Evolutionary conservation across 2,329 filamentous ascomycete species (phyloP), one percentile per base, ranked within the genome.

Genomic region (Ophioceras dolichostomum): DNA sequence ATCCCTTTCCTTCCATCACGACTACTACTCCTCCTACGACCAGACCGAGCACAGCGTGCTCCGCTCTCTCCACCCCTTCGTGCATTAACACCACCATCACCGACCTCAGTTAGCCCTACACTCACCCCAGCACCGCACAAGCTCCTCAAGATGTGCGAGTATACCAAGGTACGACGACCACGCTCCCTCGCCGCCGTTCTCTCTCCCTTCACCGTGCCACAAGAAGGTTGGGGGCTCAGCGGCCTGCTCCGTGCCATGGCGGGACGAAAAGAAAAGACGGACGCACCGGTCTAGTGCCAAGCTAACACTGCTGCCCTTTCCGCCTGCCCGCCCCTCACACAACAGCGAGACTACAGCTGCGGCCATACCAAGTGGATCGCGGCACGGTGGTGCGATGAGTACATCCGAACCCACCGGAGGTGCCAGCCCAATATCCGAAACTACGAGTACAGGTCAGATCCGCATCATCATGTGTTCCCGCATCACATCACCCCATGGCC

Each of bases 101-200:
- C n/a, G n/a, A n/a, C n/a, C n/a, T n/a, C n/a, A n/a, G n/a, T n/a
- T n/a, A n/a, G n/a, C n/a, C n/a, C n/a, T n/a, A n/a, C n/a, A n/a
- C n/a, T n/a, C n/a, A n/a, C n/a, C n/a, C n/a, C n/a, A n/a, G n/a
- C n/a, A n/a, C n/a, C n/a, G n/a, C n/a, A n/a, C n/a, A n/a, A n/a
- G n/a, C n/a, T n/a, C n/a, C 22, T 28, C 41, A 59, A 41, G 43
- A 68, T 68, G 65, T 68, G 65, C 55, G 66, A 68, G 52, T 68
- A 66, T 49, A 68, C 67, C 39, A 66, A 68, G 46, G 61, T 64
- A 51, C 42, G 59, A 27, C 9, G n/a, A 16, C 10, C 22, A 16
- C 8, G 14, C 24, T 18, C 9, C 20, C 28, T 4, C 17, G 13
- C 30, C 12, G n/a, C 17, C 24, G 4, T 37, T 16, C 5, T 13